These are phyloP conservation scores for Zasmidium angulare DNA, from an alignment of 2,329 filamentous ascomycete species.

Conservation along the genomic window DNA sequence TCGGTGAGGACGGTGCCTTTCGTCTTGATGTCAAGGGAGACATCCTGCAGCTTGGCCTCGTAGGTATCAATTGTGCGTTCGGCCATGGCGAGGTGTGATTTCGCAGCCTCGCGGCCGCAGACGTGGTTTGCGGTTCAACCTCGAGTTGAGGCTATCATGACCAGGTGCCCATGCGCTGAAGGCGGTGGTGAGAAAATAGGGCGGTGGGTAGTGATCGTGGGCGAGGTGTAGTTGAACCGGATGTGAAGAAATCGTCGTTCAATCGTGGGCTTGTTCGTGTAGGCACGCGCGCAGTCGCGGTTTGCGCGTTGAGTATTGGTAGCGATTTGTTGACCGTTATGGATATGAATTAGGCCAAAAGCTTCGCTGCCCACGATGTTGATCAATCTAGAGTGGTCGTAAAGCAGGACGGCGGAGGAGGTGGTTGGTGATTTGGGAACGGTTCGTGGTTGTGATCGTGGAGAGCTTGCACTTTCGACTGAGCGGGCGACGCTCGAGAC, in stretches of 20 bases:
- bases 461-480: not conserved
- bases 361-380: not conserved
- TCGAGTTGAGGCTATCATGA: not conserved
- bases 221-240: too few relatives aligned
- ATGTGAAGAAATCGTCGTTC: not conserved
- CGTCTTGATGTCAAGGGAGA: conserved; percentile 65
- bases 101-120: not conserved
- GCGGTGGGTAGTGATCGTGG: too few relatives aligned
- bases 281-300: not conserved
- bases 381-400: not conserved
- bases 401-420: not conserved
- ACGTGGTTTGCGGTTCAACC: not conserved
- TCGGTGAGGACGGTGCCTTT: conserved; percentile 82
- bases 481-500: not conserved
- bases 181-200: not conserved
- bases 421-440: not conserved
- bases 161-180: not conserved
- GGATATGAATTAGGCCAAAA: too few relatives aligned
- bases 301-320: not conserved
- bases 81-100: conserved; percentile 29
- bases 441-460: not conserved
- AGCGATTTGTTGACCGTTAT: not conserved
- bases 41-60: conserved; percentile 49
- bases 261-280: not conserved
- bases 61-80: conserved; percentile 47